Evolutionary conservation across 106 monocot genomes (phyloP).

Genomic region (Phalaenopsis equestris): DNA sequence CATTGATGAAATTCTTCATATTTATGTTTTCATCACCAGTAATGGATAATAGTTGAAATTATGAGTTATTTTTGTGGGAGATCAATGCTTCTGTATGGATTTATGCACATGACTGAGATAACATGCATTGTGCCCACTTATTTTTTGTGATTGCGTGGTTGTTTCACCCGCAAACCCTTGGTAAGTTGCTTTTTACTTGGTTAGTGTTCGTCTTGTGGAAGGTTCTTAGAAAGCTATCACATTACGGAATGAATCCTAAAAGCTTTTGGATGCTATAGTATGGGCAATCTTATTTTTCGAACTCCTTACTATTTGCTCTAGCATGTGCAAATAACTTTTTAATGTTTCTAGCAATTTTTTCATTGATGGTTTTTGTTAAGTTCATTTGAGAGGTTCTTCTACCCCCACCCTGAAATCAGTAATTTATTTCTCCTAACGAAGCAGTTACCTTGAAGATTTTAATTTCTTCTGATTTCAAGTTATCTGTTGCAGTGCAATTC

Average conservation of each 20-base stretch:
- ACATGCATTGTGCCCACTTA: not conserved
- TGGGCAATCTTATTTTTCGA: not conserved
- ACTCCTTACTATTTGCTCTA: not conserved
- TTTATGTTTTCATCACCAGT: no score
- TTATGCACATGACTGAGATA: no score
- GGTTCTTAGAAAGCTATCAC: not conserved
- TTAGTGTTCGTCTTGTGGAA: not conserved
- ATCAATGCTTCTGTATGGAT: no score
- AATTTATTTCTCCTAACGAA: not conserved
- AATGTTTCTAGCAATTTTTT: not conserved
- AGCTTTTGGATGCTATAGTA: not conserved
- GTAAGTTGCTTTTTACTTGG: no score
- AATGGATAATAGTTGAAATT: no score
- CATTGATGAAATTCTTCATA: no score
- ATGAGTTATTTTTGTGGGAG: no score
- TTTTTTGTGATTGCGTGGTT: not conserved
- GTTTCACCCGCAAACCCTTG: not conserved
- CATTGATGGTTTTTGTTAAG: not conserved
- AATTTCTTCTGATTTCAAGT: not conserved
- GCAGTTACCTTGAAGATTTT: not conserved
- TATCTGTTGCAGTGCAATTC: slow-evolving; percentile 37
- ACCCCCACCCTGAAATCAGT: not conserved
- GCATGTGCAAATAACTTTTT: not conserved
- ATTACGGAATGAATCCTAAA: not conserved
- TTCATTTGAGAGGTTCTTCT: not conserved